Percentiles rank a stretch among this genome's conserved stretches.
These are phyloP conservation scores for Iris macrosiphon DNA, from an alignment of 106 monocot genomes.

Conservation along the genomic window DNA sequence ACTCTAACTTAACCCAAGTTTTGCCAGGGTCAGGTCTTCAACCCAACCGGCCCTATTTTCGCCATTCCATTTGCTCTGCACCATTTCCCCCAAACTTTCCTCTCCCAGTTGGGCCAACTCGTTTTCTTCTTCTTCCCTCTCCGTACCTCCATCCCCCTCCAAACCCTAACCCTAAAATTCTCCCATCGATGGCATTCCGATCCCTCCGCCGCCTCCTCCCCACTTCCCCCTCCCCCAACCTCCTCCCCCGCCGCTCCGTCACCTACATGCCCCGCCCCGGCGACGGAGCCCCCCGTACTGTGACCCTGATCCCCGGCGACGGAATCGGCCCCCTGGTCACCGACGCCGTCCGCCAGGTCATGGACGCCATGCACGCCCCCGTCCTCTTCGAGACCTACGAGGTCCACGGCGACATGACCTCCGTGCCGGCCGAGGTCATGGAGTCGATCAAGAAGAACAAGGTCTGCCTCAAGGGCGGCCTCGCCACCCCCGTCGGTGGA, in stretches of 20 bases:
- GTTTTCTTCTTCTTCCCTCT: too few relatives aligned
- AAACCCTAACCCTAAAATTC: too few relatives aligned
- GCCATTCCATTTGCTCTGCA: too few relatives aligned
- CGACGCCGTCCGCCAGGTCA: constrained; percentile 33
- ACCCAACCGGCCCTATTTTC: too few relatives aligned
- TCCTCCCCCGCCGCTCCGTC: constrained; percentile 10
- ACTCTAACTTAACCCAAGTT: too few relatives aligned
- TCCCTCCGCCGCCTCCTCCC: neutral
- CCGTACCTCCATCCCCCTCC: too few relatives aligned
- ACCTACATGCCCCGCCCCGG: constrained; percentile 47
- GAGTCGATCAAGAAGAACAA: constrained; percentile 41
- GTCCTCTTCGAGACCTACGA: constrained; percentile 37
- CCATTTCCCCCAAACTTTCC: too few relatives aligned
- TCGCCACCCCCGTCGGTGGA: constrained; percentile 33
- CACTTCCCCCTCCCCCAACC: neutral
- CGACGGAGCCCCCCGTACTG: constrained; percentile 26
- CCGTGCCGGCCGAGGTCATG: constrained; percentile 30
- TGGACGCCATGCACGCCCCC: constrained; percentile 47
- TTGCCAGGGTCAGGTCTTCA: too few relatives aligned
- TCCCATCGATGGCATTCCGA: too few relatives aligned
- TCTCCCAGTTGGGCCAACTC: too few relatives aligned
- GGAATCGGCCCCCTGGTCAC: constrained; percentile 44
- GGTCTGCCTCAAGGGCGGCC: constrained; percentile 41
- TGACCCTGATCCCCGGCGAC: constrained; percentile 38
- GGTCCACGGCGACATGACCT: constrained; percentile 37